Base-by-base conservation (phyloP, 352 stramenopile species). In the Hyaloperonospora brassicae region DNA sequence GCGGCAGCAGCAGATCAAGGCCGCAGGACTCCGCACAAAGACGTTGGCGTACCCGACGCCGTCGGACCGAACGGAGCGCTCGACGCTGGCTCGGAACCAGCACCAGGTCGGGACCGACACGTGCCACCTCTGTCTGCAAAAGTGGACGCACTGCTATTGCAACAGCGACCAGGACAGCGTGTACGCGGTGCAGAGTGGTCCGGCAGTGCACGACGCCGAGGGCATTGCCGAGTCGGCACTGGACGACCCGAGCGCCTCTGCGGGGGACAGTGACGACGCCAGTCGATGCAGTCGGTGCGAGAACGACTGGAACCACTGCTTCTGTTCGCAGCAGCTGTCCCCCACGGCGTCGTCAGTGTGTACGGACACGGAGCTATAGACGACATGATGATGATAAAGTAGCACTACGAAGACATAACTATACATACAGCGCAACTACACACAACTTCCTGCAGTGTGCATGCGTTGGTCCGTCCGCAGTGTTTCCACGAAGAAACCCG, bases 111-210 rank as follows among this genome's bases (percentile, higher is more conserved):
- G 68, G 17, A 70, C 79, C 0, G 77, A 93, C 54, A 89, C 78
- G 24, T 93, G 83, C 50, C 75, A 82, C 58, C 66, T 71, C 35
- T 93, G 83, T 52, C 47, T 87, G 43, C 77, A 89, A 47, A 90
- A 90, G 58, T 93, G 83, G 83, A 90, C 78, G n/a, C 66, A 91
- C 55, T 93, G 83, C 60, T 89, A 90, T 56, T 93, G 83, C 69
- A 89, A 89, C 54, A 84, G 81, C 45, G 78, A 93, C 47, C 76
- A 89, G 55, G 74, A 89, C 53, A 70, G 68, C 13, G 66, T 89
- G 38, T 86, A 77, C 47, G 68, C 71, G 10, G 62, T 80, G 24
- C 17, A 17, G 17, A 66, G 62, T 27, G 51, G 73, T 21, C 46
- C 52, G 44, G 24, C 46, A 55, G 46, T 17, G 0, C 47, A 49